Evolutionary conservation across 2,329 filamentous ascomycete species (phyloP).

Genomic region (Ophiostoma ulmi): DNA sequence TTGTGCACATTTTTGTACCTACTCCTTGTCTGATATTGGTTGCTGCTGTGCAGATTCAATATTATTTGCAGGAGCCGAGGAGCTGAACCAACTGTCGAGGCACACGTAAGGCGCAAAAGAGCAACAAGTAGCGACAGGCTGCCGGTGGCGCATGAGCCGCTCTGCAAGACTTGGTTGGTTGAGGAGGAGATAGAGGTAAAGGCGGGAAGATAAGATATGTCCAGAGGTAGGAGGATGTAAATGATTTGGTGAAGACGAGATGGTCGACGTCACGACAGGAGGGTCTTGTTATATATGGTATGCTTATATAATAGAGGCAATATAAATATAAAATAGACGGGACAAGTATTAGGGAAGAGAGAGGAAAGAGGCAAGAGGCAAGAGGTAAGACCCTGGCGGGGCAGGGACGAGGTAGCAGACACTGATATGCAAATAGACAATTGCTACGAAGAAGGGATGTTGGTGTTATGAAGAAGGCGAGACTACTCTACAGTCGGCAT

Average conservation of each 20-base stretch:
- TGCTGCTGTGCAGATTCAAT: not conserved
- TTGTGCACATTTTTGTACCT: not conserved
- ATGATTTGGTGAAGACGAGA: not conserved
- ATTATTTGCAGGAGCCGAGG: not conserved
- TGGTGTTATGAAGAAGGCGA: not conserved
- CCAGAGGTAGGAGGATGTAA: not conserved
- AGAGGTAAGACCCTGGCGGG: conserved; percentile 17
- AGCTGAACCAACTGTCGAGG: not conserved
- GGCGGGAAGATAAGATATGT: not conserved
- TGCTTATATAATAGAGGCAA: not conserved
- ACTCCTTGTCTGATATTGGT: not conserved
- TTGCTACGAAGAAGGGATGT: not conserved
- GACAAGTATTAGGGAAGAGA: not conserved
- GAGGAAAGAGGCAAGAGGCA: not conserved
- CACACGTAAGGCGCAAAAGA: not conserved
- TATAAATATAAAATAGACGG: not conserved
- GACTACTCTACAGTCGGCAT: not conserved
- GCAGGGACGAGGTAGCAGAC: conserved; percentile 18
- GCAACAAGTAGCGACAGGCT: not conserved
- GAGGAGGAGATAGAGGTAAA: not conserved
- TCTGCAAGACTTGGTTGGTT: not conserved
- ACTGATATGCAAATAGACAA: conserved; percentile 17
- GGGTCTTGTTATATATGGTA: not conserved
- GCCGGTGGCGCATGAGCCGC: not conserved
- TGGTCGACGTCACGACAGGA: not conserved